phyloP scores from a whole-genome alignment of 192 early-diverging fungal genomes.

The Entomortierella lignicola region DNA sequence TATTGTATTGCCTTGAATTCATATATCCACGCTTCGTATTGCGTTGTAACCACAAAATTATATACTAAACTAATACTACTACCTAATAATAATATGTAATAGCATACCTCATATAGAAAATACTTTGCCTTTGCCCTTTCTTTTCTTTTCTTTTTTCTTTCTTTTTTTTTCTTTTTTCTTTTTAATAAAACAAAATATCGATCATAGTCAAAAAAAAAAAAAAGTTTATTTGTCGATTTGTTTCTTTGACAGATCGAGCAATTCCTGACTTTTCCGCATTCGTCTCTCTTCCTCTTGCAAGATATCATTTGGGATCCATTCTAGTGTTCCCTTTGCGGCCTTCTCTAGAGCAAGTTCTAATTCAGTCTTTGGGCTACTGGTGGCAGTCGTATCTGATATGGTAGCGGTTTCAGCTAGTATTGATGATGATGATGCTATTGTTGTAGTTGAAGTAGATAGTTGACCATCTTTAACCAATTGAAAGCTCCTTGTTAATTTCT shows the following conservation, averaged over 20 bases:
- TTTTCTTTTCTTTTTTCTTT: background rate
- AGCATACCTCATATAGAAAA: no score
- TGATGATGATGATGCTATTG: background rate
- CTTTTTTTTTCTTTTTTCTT: conserved; percentile 1
- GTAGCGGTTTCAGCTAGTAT: background rate
- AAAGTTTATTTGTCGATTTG: background rate
- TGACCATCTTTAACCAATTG: conserved; percentile 51
- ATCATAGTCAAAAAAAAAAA: background rate
- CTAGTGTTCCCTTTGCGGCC: conserved; percentile 56
- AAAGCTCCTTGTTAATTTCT: conserved; percentile 52
- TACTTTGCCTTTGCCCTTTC: no score
- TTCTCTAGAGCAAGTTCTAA: conserved; percentile 53
- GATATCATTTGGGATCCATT: conserved; percentile 65
- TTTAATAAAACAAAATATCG: background rate
- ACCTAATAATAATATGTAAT: no score
- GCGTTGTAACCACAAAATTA: background rate
- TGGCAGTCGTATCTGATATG: background rate
- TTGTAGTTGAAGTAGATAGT: background rate
- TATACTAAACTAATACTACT: no score
- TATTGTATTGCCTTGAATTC: background rate
- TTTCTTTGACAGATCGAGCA: conserved; percentile 20
- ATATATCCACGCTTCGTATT: background rate
- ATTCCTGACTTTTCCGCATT: conserved; percentile 34
- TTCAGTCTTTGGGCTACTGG: conserved; percentile 23
- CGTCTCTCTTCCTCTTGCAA: conserved; percentile 56